These are phyloP conservation scores for Neurospora terricola DNA, from an alignment of 495 filamentous ascomycete species.

Conservation along the genomic window DNA sequence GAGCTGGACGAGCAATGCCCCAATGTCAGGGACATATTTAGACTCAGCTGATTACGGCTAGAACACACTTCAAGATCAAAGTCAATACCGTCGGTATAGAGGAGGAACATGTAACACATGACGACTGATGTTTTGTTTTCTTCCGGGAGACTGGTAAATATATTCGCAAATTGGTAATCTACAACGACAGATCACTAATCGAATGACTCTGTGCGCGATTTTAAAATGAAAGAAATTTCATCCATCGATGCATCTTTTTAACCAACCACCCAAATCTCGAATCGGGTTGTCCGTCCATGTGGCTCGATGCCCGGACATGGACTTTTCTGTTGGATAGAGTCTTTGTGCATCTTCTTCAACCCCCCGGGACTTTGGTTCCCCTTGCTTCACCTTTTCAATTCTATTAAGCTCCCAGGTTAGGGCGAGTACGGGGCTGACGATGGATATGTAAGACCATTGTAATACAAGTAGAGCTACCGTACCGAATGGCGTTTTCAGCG, in stretches of 20 bases:
- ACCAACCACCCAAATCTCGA: background rate
- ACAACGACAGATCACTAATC: background rate
- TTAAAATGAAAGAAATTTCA: background rate
- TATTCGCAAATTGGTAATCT: background rate
- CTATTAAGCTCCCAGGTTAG: background rate
- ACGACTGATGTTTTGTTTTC: background rate
- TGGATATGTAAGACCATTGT: background rate
- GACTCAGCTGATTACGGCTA: background rate
- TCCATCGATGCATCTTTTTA: background rate
- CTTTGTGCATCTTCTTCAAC: background rate
- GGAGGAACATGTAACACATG: background rate
- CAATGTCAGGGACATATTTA: background rate
- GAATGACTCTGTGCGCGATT: background rate
- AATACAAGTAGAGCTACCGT: too few species aligned
- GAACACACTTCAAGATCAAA: background rate
- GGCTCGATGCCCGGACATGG: background rate
- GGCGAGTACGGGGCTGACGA: background rate
- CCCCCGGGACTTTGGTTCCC: background rate
- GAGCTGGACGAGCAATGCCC: background rate
- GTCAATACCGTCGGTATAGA: background rate
- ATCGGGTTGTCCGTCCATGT: background rate
- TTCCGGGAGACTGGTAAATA: background rate
- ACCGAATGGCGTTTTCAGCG: background rate
- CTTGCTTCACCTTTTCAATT: background rate
- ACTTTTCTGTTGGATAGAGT: background rate